Evolutionary conservation across 164 flowering plant genomes (phyloP).

Genomic region (Kingdonia uniflora): DNA sequence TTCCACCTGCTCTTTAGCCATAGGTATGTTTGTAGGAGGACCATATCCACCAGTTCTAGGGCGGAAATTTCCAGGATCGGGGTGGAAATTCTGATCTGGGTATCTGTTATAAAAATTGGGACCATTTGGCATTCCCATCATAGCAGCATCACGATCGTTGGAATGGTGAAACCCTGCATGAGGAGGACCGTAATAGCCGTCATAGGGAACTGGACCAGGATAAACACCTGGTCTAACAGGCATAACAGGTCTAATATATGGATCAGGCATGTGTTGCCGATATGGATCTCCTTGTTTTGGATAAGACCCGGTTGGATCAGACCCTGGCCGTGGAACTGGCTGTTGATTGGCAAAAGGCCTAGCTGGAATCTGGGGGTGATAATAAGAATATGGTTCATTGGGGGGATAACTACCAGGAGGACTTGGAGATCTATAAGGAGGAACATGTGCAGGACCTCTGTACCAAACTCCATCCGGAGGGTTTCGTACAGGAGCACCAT

Average conservation of each 20-base stretch:
- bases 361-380: conserved; percentile 57
- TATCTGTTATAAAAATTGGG: conserved; percentile 49
- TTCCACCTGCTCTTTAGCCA: conserved; percentile 38
- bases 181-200: conserved; percentile 73
- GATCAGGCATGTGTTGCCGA: conserved; percentile 63
- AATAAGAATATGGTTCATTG: conserved; percentile 70
- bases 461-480: conserved; percentile 77
- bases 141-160: conserved; percentile 52
- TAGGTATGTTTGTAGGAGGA: conserved; percentile 21
- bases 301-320: conserved; percentile 54
- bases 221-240: conserved; percentile 80
- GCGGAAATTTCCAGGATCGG: conserved; percentile 38
- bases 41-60: conserved; percentile 39
- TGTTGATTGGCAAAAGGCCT: conserved; percentile 47
- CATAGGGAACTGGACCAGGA: conserved; percentile 66
- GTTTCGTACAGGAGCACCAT: conserved; percentile 45
- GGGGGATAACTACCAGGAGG: conserved; percentile 73
- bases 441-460: conserved; percentile 67
- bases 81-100: conserved; percentile 32
- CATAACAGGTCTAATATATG: conserved; percentile 62
- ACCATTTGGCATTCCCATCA: conserved; percentile 50
- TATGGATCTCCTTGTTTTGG: conserved; percentile 57
- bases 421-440: conserved; percentile 57
- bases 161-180: conserved; percentile 51
- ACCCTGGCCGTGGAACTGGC: conserved; percentile 44